These are phyloP conservation scores for Polygonum maritimum DNA, from an alignment of 148 eudicot species.

Conservation along the genomic window DNA sequence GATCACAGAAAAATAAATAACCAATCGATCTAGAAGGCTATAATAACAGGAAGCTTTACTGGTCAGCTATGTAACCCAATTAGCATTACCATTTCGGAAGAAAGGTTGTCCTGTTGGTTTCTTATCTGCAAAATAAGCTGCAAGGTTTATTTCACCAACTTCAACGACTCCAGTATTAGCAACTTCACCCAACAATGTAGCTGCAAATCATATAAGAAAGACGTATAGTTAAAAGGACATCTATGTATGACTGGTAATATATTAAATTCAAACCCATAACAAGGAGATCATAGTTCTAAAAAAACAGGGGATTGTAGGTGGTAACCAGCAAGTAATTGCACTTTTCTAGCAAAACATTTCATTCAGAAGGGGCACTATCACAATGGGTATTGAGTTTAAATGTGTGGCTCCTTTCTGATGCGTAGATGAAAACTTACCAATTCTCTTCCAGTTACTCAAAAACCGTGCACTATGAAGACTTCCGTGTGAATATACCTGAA, in stretches of 20 bases:
- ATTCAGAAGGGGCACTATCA: background rate
- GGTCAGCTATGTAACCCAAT: background rate
- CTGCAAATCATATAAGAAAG: slow-evolving; percentile 26
- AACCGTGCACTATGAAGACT: slow-evolving; percentile 59
- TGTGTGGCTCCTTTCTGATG: background rate
- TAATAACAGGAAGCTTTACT: background rate
- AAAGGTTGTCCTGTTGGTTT: slow-evolving; percentile 62
- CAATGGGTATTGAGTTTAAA: background rate
- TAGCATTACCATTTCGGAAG: slow-evolving; percentile 53
- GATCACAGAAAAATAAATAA: background rate
- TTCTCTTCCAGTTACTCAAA: slow-evolving; percentile 55
- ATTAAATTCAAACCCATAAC: background rate
- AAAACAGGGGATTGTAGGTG: background rate
- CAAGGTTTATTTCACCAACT: slow-evolving; percentile 58
- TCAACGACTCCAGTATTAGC: slow-evolving; percentile 72
- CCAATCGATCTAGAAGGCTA: background rate
- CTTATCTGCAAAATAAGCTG: slow-evolving; percentile 66
- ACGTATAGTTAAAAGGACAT: background rate
- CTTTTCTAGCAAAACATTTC: background rate
- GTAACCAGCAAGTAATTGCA: background rate
- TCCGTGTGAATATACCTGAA: slow-evolving; percentile 66
- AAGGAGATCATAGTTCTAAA: background rate
- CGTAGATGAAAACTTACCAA: slow-evolving; percentile 35
- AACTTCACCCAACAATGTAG: slow-evolving; percentile 51
- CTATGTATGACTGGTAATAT: background rate